These are phyloP conservation scores for Zymoseptoria crescenta DNA, from an alignment of 2,329 filamentous ascomycete genomes.

Conservation along the genomic window DNA sequence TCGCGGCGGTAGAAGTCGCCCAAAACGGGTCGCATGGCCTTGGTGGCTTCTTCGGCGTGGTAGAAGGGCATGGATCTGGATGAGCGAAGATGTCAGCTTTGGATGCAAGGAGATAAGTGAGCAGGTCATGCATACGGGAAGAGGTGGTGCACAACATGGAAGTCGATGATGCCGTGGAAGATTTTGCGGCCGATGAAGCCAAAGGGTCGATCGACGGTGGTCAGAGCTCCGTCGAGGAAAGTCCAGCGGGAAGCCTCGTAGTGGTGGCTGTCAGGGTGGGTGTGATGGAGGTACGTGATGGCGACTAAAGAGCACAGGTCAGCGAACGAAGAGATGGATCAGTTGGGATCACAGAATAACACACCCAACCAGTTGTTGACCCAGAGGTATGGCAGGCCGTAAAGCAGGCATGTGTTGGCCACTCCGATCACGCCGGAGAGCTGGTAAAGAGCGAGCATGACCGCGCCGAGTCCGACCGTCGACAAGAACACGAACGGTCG, in stretches of 20 bases:
- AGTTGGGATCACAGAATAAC: not conserved
- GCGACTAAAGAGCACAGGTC: slow-evolving; percentile 44
- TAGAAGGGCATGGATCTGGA: slow-evolving; percentile 48
- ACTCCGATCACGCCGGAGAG: slow-evolving; percentile 20
- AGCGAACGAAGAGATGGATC: not conserved
- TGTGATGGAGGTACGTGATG: slow-evolving; percentile 70
- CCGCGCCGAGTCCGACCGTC: slow-evolving; percentile 52
- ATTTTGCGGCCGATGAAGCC: slow-evolving; percentile 58
- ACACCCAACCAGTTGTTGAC: slow-evolving; percentile 61
- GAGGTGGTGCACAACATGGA: slow-evolving; percentile 54
- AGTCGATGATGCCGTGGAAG: slow-evolving; percentile 59
- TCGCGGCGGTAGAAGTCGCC: slow-evolving; percentile 43
- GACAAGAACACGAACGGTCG: slow-evolving; percentile 50
- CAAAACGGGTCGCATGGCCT: slow-evolving; percentile 48
- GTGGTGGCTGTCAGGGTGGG: slow-evolving; percentile 50
- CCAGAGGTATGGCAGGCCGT: slow-evolving; percentile 59
- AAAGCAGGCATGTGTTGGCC: slow-evolving; percentile 24
- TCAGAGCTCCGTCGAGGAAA: slow-evolving; percentile 54
- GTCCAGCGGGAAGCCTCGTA: slow-evolving; percentile 54
- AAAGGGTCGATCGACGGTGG: slow-evolving; percentile 58
- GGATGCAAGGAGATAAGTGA: slow-evolving; percentile 31
- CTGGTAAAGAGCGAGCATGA: slow-evolving; percentile 45
- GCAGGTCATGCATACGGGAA: slow-evolving; percentile 36
- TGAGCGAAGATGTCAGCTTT: not conserved
- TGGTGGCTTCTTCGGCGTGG: slow-evolving; percentile 35